Evolutionary conservation across 2,329 filamentous ascomycete genomes (phyloP).

Genomic region (Aspergillus sp.): DNA sequence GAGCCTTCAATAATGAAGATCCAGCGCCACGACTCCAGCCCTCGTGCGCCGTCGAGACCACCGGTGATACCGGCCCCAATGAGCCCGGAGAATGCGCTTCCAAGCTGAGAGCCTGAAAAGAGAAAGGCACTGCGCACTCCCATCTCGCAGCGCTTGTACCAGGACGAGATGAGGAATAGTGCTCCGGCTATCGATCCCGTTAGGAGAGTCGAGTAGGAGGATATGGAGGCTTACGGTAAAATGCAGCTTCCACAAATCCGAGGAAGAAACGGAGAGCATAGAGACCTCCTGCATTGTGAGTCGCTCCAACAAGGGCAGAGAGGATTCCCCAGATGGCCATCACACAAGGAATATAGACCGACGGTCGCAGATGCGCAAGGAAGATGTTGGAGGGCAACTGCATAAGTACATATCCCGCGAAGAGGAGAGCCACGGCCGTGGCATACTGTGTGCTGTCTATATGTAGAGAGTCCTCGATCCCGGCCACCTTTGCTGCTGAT

Average conservation of each 20-base stretch:
- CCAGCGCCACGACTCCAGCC: not conserved
- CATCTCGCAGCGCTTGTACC: constrained; percentile 1
- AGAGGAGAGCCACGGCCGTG: constrained; percentile 4
- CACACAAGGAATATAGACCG: not conserved
- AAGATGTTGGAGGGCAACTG: constrained; percentile 7
- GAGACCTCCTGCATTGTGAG: not conserved
- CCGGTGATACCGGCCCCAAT: not conserved
- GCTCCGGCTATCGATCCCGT: not conserved
- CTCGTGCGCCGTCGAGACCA: not conserved
- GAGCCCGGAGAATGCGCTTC: not conserved
- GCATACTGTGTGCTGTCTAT: constrained; percentile 3
- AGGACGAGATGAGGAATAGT: constrained; percentile 1
- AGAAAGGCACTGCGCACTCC: not conserved
- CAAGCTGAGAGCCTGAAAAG: not conserved
- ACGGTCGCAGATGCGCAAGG: constrained; percentile 3
- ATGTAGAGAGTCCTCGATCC: not conserved
- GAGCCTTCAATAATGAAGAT: constrained; percentile 3
- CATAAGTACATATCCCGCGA: constrained; percentile 5
- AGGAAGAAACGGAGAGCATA: not conserved
- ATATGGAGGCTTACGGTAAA: not conserved
- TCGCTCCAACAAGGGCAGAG: not conserved
- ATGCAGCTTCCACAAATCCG: not conserved
- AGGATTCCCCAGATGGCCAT: not conserved
- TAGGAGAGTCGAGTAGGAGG: not conserved
- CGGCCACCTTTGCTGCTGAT: not conserved